phyloP scores from a whole-genome alignment of 2,329 filamentous ascomycete species.

The Erysiphe pisi region DNA sequence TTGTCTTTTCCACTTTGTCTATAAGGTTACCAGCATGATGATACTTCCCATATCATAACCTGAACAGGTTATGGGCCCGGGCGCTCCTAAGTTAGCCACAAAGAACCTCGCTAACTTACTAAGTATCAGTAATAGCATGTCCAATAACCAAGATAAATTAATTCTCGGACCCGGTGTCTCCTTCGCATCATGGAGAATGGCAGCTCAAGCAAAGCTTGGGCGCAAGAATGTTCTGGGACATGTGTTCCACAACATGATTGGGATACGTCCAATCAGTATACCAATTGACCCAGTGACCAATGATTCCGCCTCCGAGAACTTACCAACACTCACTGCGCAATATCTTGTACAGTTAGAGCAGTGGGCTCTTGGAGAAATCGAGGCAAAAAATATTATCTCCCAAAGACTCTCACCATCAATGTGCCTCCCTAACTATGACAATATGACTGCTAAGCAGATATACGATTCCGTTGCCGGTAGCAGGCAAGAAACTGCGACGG shows the following conservation, averaged over 20 bases:
- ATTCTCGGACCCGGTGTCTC: neutral
- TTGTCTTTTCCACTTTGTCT: slow-evolving; percentile 17
- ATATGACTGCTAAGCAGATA: neutral
- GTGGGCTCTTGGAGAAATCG: slow-evolving; percentile 10
- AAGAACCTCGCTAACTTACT: neutral
- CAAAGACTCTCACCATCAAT: too few relatives aligned
- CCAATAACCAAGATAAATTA: neutral
- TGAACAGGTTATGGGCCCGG: slow-evolving; percentile 13
- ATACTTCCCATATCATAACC: slow-evolving; percentile 2
- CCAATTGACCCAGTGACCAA: neutral
- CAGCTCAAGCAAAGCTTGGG: slow-evolving; percentile 15
- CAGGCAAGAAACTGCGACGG: neutral
- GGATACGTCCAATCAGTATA: neutral
- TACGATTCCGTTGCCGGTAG: neutral
- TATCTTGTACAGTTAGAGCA: neutral
- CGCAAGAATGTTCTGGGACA: slow-evolving; percentile 13
- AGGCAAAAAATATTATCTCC: neutral
- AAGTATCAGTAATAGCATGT: neutral
- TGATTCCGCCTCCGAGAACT: neutral
- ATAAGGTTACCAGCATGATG: slow-evolving; percentile 10
- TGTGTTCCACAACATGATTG: slow-evolving; percentile 10
- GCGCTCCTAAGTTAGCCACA: neutral
- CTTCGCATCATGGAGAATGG: neutral
- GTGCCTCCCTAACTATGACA: neutral
- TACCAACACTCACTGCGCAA: neutral